Base-by-base conservation (phyloP, 1,284 basidiomycete genomes). In the Bjerkandera adusta region DNA sequence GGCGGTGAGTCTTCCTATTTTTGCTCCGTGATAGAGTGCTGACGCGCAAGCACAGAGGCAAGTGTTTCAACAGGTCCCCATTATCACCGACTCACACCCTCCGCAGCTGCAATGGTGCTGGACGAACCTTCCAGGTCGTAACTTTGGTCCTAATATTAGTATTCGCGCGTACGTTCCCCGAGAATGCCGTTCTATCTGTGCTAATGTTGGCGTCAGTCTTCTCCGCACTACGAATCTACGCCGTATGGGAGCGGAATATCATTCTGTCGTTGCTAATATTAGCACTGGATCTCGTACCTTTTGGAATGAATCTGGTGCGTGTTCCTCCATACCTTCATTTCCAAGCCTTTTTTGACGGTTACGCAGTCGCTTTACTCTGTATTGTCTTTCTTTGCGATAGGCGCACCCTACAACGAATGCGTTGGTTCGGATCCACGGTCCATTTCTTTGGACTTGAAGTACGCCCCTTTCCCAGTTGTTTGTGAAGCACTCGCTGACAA, bases 281-380 rank as follows among this genome's bases (percentile, higher is more conserved):
- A 12, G 11, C 30, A 1, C 39, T 50, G 18, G 27, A 38, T 15
- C 20, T 42, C 3, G 26, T 46, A n/a, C 45, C 36, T n/a, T 34
- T 50, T 7, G 44, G 33, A 5, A 45, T 44, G 5, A 42, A 50
- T 22, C 18, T 50, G 5, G 48, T 50, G 24, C 36, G 43, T 36
- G n/a, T 13, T 6, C 20, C 13, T 26, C 26, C 10, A 29, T 22
- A 15, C 24, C 12, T 2, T n/a, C 13, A 18, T 10, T 2, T 10
- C 6, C 12, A 2, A 24, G 12, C 7, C 11, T 12, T 18, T 26
- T 24, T 15, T 21, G 20, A 33, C 13, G n/a, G n/a, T 4, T 6
- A 10, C 24, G 18, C 13, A 39, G 37, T 39, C 37, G 13, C 24
- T 39, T 8, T 39, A 24, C 24, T 10, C 24, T 11, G n/a, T 39